Evolutionary conservation across 2,329 filamentous ascomycete genomes (phyloP).

Genomic region (Fusarium sp.): DNA sequence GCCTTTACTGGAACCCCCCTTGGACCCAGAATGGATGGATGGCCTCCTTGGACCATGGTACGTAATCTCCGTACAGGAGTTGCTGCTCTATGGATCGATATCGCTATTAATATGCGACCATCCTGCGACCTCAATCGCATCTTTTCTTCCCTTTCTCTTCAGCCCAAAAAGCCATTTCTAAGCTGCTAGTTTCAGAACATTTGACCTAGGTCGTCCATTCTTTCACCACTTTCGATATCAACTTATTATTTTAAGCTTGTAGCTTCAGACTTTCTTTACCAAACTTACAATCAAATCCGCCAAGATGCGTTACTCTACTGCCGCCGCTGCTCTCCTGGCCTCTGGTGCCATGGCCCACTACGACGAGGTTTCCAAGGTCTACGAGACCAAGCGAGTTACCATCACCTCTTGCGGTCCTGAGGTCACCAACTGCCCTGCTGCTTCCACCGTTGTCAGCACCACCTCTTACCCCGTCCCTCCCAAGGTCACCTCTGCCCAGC

Average conservation of each 20-base stretch:
- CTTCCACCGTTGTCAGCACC: conserved; percentile 39
- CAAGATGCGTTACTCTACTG: conserved; percentile 71
- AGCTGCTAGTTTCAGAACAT: conserved; percentile 54
- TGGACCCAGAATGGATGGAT: conserved; percentile 34
- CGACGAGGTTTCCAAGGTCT: conserved; percentile 60
- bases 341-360: conserved; percentile 49
- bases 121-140: conserved; percentile 47
- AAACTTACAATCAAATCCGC: conserved; percentile 45
- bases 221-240: conserved; percentile 51
- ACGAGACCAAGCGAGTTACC: conserved; percentile 68
- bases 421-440: conserved; percentile 46
- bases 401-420: conserved; percentile 66
- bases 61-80: conserved; percentile 45
- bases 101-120: conserved; percentile 61
- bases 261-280: conserved; percentile 44
- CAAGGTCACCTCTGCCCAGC: conserved; percentile 38
- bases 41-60: conserved; percentile 32
- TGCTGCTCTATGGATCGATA: conserved; percentile 31
- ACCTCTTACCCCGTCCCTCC: conserved; percentile 33
- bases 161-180: conserved; percentile 59
- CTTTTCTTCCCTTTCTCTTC: conserved; percentile 50
- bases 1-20: conserved; percentile 40
- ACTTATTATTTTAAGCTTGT: conserved; percentile 42
- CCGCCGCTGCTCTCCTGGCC: conserved; percentile 61
- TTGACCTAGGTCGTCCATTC: conserved; percentile 70